Percentiles rank a stretch among this genome's conserved stretches.
These are phyloP conservation scores for Rhodotorula sp. DNA, from an alignment of 1,284 basidiomycete species.

Conservation along the genomic window DNA sequence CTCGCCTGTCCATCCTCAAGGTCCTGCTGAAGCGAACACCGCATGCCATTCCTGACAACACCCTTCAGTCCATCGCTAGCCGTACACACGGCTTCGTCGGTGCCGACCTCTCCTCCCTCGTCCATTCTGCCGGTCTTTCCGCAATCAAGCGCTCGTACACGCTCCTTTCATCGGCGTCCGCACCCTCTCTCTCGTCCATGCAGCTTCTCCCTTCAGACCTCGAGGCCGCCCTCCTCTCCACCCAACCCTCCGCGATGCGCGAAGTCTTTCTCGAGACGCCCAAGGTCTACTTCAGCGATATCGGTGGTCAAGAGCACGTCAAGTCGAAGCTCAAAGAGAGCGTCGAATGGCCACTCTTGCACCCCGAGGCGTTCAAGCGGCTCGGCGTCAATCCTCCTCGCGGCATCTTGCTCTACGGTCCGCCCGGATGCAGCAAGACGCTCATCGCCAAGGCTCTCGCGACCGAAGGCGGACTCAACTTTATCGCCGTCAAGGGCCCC, in stretches of 20 bases:
- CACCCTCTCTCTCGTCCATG: slow-evolving; percentile 21
- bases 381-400: slow-evolving; percentile 85
- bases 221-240: slow-evolving; percentile 65
- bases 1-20: slow-evolving; percentile 76
- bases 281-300: slow-evolving; percentile 78
- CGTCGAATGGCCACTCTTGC: slow-evolving; percentile 90
- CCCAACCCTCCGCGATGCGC: slow-evolving; percentile 91
- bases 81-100: slow-evolving; percentile 96
- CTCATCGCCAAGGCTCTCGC: slow-evolving; percentile 91
- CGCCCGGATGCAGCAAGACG: slow-evolving; percentile 97
- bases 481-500: slow-evolving; percentile 95
- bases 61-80: slow-evolving; percentile 67
- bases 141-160: slow-evolving; percentile 70
- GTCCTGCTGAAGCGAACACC: slow-evolving; percentile 80
- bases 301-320: slow-evolving; percentile 77
- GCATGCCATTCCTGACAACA: slow-evolving; percentile 62
- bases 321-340: slow-evolving; percentile 82
- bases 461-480: slow-evolving; percentile 92
- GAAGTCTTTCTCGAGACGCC: slow-evolving; percentile 87
- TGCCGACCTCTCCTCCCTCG: slow-evolving; percentile 86
- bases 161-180: slow-evolving; percentile 27
- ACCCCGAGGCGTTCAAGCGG: slow-evolving; percentile 78
- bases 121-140: slow-evolving; percentile 86
- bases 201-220: slow-evolving; percentile 59
- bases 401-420: slow-evolving; percentile 91